Evolutionary conservation across 108 stramenopile genomes (phyloP).

Genomic region (Cyclotella distinguenda): DNA sequence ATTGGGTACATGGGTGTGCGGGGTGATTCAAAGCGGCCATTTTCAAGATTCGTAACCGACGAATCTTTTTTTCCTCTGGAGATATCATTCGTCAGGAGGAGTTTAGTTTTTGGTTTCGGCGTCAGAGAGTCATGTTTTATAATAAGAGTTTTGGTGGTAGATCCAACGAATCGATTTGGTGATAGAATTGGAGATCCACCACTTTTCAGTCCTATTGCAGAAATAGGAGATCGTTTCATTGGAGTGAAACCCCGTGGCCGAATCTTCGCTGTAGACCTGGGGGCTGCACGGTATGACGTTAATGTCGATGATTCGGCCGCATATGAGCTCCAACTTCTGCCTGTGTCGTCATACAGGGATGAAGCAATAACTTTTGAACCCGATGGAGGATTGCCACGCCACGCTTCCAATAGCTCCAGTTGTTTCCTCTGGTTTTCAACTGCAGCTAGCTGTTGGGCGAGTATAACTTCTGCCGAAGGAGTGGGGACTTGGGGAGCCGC

Average conservation of each 20-base stretch:
- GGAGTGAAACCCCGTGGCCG: constrained; percentile 77
- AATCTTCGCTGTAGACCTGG: constrained; percentile 68
- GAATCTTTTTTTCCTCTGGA: constrained; percentile 19
- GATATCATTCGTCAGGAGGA: constrained; percentile 46
- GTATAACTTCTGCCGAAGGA: constrained; percentile 65
- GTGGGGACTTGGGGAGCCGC: constrained; percentile 46
- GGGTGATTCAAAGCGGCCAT: constrained; percentile 37
- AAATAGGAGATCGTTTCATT: constrained; percentile 44
- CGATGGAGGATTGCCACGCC: constrained; percentile 55
- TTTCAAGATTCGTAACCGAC: constrained; percentile 22
- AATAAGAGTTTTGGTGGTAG: constrained; percentile 56
- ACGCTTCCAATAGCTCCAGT: constrained; percentile 69
- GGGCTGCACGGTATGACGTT: constrained; percentile 46
- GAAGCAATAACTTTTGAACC: constrained; percentile 44
- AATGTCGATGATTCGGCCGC: constrained; percentile 36
- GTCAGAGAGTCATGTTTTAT: constrained; percentile 60
- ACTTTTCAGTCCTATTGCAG: constrained; percentile 27
- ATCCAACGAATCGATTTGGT: constrained; percentile 57
- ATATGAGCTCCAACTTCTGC: constrained; percentile 29
- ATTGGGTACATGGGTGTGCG: background rate
- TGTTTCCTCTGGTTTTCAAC: constrained; percentile 75
- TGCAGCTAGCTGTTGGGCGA: constrained; percentile 75
- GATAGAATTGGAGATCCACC: constrained; percentile 51
- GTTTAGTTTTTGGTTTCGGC: constrained; percentile 58
- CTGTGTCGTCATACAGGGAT: constrained; percentile 41